Percentiles rank a stretch among this genome's conserved stretches.
These are phyloP conservation scores for Cyclotella atomus DNA, from an alignment of 108 stramenopile species.

Conservation along the genomic window DNA sequence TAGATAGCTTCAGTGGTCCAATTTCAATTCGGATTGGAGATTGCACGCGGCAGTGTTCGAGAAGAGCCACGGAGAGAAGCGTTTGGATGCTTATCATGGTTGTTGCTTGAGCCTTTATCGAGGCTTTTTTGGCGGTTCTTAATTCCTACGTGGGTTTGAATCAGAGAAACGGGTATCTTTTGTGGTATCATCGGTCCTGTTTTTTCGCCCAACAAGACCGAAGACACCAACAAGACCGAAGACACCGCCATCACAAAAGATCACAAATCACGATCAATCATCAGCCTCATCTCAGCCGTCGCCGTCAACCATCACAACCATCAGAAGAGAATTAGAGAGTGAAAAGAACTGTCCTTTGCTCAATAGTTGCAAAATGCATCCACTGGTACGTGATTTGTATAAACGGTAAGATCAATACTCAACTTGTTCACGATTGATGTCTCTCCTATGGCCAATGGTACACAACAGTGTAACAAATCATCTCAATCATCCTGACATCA, in stretches of 20 bases:
- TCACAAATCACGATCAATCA: too few relatives aligned
- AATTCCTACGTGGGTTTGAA: neutral
- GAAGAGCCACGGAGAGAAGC: neutral
- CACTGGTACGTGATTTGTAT: slow-evolving; percentile 90
- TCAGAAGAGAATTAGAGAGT: too few relatives aligned
- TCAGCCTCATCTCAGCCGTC: too few relatives aligned
- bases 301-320: too few relatives aligned
- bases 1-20: neutral
- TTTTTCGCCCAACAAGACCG: too few relatives aligned
- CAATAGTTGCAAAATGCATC: too few relatives aligned
- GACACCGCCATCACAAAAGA: too few relatives aligned
- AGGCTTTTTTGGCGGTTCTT: too few relatives aligned
- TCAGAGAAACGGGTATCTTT: neutral
- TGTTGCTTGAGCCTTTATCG: too few relatives aligned
- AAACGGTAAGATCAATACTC: slow-evolving; percentile 60
- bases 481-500: neutral
- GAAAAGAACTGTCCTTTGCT: too few relatives aligned
- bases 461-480: neutral
- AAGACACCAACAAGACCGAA: too few relatives aligned
- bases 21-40: neutral
- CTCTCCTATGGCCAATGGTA: neutral
- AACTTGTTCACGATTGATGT: neutral
- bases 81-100: neutral
- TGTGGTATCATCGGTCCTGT: neutral
- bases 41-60: neutral